Evolutionary conservation across 2,329 filamentous ascomycete species (phyloP), one percentile per base, ranked within the genome.

Genomic region (Sarocladium strictum): DNA sequence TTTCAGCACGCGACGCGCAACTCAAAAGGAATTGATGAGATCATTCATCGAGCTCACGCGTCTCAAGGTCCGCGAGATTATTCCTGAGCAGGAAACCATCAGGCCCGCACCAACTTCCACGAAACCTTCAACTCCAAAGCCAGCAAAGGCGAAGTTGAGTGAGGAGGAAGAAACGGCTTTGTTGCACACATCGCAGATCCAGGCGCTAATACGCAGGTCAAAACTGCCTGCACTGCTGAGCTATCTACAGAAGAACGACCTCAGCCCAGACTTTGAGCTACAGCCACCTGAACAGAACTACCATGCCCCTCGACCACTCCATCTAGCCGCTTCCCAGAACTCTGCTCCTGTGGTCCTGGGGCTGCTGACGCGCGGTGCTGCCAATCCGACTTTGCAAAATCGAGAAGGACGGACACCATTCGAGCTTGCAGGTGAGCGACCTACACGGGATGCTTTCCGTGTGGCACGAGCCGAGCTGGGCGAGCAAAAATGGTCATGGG

Each of bases 41-140:
- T 88, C 88, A 1, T 99, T 97, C 63, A 88, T 96, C 58, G 94
- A 99, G 72, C 79, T 99, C 29, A 99, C 94, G 0, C 79, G 94
- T 15, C 79, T 97, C 15, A 97, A 99, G 69, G 79, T 96, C 47
- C 84, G 83, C 50, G 86, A 89, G 58, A 80, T 97, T 26, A 80
- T 89, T 56, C 87, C 90, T 59, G 79, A 76, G 2, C 78, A 84
- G 12, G 76, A 78, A 57, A 23, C 37, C n/a, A 21, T 68, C 32
- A 78, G 73, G 61, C 32, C 56, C 2, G 35, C 58, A 14, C 57
- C 63, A 55, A 62, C 58, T 17, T 51, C 47, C 15, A 60, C 59
- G 41, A 76, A 66, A 68, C 60, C 70, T 3, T 49, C 67, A 15
- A 67, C 72, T 7, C 56, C 74, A 0, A 85, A 84, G 60, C 75